These are phyloP conservation scores for Pseudohalonectria lignicola DNA, from an alignment of 2,329 filamentous ascomycete genomes.

Conservation along the genomic window DNA sequence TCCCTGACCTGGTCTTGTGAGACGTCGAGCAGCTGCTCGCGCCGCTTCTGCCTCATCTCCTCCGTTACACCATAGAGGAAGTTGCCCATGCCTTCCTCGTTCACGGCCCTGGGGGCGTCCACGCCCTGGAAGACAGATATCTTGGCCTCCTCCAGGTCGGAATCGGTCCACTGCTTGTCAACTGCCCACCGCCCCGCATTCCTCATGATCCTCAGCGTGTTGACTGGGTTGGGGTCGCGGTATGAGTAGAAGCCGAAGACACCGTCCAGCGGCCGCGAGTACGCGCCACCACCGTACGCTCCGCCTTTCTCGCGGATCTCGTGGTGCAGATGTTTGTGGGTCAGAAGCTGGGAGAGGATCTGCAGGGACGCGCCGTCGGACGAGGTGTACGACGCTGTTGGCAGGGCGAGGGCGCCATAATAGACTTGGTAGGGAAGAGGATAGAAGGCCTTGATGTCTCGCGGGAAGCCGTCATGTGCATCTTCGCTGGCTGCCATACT, in stretches of 20 bases:
- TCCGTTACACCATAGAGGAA: conserved; percentile 81
- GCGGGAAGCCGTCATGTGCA: conserved; percentile 21
- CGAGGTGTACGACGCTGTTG: conserved; percentile 74
- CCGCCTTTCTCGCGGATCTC: conserved; percentile 97
- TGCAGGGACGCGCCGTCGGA: conserved; percentile 69
- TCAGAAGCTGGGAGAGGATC: conserved; percentile 82
- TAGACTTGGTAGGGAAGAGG: conserved; percentile 95
- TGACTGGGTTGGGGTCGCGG: conserved; percentile 87
- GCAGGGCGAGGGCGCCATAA: conserved; percentile 74
- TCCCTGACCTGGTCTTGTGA: conserved; percentile 67
- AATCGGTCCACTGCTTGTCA: conserved; percentile 69
- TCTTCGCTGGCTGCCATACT: conserved; percentile 18
- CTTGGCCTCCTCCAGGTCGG: conserved; percentile 92
- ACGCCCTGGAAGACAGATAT: conserved; percentile 86
- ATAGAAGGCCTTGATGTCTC: conserved; percentile 71
- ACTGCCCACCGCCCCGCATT: conserved; percentile 75
- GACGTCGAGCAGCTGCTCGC: conserved; percentile 80
- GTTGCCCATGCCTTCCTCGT: conserved; percentile 72
- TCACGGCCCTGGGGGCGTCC: conserved; percentile 81
- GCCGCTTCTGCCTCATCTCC: conserved; percentile 76
- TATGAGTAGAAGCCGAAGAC: conserved; percentile 95
- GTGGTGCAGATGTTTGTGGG: conserved; percentile 92
- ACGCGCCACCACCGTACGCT: conserved; percentile 88
- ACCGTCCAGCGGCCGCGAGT: conserved; percentile 67
- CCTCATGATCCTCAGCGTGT: conserved; percentile 75